Conservation (phyloP, 169 alveolate genomes). For the Eimeria tenella region DNA sequence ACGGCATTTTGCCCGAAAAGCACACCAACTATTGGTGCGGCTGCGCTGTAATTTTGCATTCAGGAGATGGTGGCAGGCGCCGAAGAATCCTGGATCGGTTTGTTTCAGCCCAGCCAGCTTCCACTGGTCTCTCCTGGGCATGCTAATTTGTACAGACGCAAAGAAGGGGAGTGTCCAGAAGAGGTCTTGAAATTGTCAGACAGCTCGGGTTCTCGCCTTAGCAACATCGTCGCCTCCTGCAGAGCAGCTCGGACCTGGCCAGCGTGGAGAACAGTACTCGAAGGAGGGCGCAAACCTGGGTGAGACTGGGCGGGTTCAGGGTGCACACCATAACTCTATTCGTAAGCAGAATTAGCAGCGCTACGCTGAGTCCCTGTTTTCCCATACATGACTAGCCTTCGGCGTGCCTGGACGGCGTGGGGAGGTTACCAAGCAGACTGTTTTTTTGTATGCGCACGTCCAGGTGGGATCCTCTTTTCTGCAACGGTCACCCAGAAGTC, state of each 20-base stretch:
- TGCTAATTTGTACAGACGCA: neutral
- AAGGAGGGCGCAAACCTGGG: neutral
- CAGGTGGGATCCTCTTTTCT: conserved; percentile 34
- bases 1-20: too few species aligned
- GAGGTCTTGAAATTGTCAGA: conserved; percentile 2
- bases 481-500: conserved; percentile 35
- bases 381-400: neutral
- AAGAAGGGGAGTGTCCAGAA: conserved; percentile 20
- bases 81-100: conserved; percentile 45
- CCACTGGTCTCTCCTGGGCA: conserved; percentile 41
- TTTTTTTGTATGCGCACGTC: neutral
- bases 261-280: neutral
- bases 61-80: conserved; percentile 41
- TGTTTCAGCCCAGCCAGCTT: conserved; percentile 53
- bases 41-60: neutral
- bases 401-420: neutral
- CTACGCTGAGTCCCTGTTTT: neutral
- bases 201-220: neutral
- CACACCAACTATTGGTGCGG: neutral
- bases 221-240: conserved; percentile 2
- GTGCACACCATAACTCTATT: neutral
- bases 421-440: neutral
- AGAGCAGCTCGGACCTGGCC: conserved; percentile 47
- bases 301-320: conserved; percentile 1
- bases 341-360: too few species aligned